These are phyloP conservation scores for Leishmania gerbilli DNA, from an alignment of 208 protist genomes.

Conservation along the genomic window DNA sequence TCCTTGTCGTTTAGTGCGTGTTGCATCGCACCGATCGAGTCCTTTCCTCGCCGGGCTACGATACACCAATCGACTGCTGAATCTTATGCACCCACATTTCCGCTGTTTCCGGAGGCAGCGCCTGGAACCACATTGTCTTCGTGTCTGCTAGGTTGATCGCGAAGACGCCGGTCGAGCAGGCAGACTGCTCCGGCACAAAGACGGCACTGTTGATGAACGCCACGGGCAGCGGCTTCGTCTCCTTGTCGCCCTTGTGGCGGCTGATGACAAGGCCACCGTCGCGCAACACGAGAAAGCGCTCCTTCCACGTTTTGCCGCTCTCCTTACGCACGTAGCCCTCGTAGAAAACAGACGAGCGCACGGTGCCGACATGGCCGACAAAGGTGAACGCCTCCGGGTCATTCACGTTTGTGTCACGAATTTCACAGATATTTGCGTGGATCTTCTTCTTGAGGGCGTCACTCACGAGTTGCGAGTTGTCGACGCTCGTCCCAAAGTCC, in stretches of 20 bases:
- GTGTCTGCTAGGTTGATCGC: conserved; percentile 67
- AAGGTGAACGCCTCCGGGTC: conserved; percentile 36
- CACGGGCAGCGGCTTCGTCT: conserved; percentile 55
- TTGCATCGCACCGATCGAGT: neutral
- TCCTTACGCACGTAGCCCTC: conserved; percentile 60
- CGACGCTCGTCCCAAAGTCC: conserved; percentile 60
- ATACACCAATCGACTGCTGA: conserved; percentile 60
- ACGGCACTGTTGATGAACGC: conserved; percentile 65
- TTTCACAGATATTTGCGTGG: conserved; percentile 51
- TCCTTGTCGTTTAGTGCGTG: neutral
- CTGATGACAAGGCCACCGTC: conserved; percentile 53
- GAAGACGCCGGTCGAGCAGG: conserved; percentile 67
- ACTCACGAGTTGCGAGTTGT: conserved; percentile 45
- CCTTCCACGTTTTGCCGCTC: conserved; percentile 57
- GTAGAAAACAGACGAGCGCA: conserved; percentile 38
- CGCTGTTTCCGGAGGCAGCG: conserved; percentile 41
- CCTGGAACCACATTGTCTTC: conserved; percentile 84
- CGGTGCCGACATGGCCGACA: conserved; percentile 46
- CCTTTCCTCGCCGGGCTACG: conserved; percentile 25
- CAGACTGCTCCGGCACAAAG: conserved; percentile 60
- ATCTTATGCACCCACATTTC: conserved; percentile 60
- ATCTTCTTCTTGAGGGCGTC: conserved; percentile 52
- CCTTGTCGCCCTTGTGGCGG: conserved; percentile 50
- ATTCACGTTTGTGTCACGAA: conserved; percentile 43
- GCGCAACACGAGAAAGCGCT: conserved; percentile 60